phyloP scores from a whole-genome alignment of 1,284 basidiomycete species.

The Erythrobasidium hasegawianum region DNA sequence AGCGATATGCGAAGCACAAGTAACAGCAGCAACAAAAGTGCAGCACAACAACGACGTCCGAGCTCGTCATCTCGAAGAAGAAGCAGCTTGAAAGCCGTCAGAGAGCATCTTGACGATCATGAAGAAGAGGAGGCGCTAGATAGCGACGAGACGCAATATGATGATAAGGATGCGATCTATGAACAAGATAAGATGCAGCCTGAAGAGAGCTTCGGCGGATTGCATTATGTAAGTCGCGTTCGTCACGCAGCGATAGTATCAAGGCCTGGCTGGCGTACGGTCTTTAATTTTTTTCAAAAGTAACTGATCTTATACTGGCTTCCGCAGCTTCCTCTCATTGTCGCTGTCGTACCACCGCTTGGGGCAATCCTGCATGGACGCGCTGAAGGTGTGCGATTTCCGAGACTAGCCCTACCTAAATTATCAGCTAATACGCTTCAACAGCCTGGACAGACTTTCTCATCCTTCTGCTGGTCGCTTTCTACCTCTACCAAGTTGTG shows the following conservation, averaged over 20 bases:
- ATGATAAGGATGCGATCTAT: neutral
- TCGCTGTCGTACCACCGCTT: constrained; percentile 42
- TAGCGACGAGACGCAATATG: constrained; percentile 6
- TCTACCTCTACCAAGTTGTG: constrained; percentile 47
- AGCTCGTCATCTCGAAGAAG: too few species aligned
- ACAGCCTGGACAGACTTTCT: constrained; percentile 50
- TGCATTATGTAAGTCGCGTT: constrained; percentile 26
- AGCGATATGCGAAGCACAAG: too few species aligned
- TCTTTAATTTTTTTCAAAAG: neutral
- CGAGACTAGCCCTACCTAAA: too few species aligned
- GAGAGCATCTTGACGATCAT: constrained; percentile 1
- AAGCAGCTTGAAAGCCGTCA: too few species aligned
- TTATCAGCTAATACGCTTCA: too few species aligned
- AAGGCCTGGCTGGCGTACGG: neutral
- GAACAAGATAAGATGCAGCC: constrained; percentile 6
- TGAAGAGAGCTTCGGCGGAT: constrained; percentile 23
- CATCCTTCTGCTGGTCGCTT: constrained; percentile 48
- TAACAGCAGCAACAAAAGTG: too few species aligned
- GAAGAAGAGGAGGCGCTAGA: neutral
- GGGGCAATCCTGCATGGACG: constrained; percentile 41
- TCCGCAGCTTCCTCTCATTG: constrained; percentile 41
- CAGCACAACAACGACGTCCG: too few species aligned
- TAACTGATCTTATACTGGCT: neutral
- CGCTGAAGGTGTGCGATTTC: constrained; percentile 22
- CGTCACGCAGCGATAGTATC: too few species aligned